Conservation (phyloP, 139 green algal species). For the Tetraselmis striata region DNA sequence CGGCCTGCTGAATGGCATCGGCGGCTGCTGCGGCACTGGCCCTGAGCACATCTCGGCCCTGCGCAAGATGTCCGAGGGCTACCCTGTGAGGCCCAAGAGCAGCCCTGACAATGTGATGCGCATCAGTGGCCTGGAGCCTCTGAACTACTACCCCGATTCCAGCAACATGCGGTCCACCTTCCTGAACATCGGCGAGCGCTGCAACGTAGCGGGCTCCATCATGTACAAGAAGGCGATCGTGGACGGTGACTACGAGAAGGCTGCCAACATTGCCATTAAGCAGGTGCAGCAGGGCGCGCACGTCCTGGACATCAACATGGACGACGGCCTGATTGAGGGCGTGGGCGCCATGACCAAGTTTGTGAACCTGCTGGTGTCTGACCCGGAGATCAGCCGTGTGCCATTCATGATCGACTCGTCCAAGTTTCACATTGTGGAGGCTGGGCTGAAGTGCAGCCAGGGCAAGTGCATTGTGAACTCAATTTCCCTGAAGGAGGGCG, state of each 20-base stretch:
- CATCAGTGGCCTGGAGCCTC: constrained; percentile 86
- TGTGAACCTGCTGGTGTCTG: constrained; percentile 93
- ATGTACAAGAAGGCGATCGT: constrained; percentile 98
- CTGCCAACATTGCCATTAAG: constrained; percentile 79
- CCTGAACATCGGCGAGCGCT: constrained; percentile 93
- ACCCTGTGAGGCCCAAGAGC: constrained; percentile 48
- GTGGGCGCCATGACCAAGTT: constrained; percentile 86
- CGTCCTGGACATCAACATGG: constrained; percentile 98
- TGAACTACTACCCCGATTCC: constrained; percentile 80
- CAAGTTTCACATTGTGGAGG: constrained; percentile 97
- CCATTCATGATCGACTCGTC: constrained; percentile 98
- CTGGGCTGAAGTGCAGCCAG: constrained; percentile 92
- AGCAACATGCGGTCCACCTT: constrained; percentile 81
- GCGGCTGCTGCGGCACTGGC: constrained; percentile 89
- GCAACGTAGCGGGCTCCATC: constrained; percentile 92
- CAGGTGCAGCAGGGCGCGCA: constrained; percentile 81
- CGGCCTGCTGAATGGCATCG: constrained; percentile 86
- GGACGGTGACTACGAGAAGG: constrained; percentile 91
- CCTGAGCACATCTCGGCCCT: constrained; percentile 89
- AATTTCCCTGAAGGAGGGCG: constrained; percentile 96
- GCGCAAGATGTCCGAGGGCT: constrained; percentile 53
- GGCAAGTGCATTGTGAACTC: constrained; percentile 98
- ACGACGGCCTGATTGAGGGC: constrained; percentile 94
- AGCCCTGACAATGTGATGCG: constrained; percentile 70
- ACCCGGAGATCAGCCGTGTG: constrained; percentile 88